Evolutionary conservation across 2,329 filamentous ascomycete species (phyloP), one percentile per base, ranked within the genome.

Genomic region (Trichoderma semiorbis): DNA sequence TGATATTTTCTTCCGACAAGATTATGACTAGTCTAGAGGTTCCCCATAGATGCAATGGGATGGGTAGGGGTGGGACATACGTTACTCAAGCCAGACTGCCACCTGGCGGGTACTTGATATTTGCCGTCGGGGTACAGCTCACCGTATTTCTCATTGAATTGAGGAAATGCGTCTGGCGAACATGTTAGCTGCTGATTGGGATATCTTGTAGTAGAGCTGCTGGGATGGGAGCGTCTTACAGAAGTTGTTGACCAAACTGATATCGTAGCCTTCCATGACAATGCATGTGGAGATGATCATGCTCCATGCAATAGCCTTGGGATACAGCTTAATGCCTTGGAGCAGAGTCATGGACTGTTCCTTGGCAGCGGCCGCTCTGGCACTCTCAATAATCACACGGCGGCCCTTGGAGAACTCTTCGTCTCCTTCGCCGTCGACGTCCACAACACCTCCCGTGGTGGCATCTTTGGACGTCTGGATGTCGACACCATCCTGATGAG

Each of bases 241-340:
- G 78, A 96, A 94, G 81, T 95, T 95, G 84, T 91, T 93, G 77
- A 96, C 89, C 68, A 97, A 84, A 77, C 89, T 91, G 72, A 96
- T 86, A 78, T 97, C 93, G 83, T 95, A 97, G 39, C 93, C 94
- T 81, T 97, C 94, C 94, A 97, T 97, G 77, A 89, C 90, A 78
- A 97, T 96, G 79, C 92, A 95, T 0, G 93, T 95, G n/a, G 92
- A 95, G 80, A 97, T 95, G 72, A 97, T 84, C 65, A 97, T 78
- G 76, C 91, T 93, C 93, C 93, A 97, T 26, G 84, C 87, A 71
- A 97, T 91, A 26, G 94, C 94, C 84, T 97, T 95, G 72, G 93
- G 94, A 79, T 97, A 97, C 30, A 96, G 86, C 78, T 86, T 89
- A 80, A 97, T 86, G 74, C 93, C 94, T 83, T 97, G 89, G 79